Evolutionary conservation across 352 stramenopile genomes (phyloP), one percentile per base, ranked within the genome.

Genomic region (Peronospora tabacina): DNA sequence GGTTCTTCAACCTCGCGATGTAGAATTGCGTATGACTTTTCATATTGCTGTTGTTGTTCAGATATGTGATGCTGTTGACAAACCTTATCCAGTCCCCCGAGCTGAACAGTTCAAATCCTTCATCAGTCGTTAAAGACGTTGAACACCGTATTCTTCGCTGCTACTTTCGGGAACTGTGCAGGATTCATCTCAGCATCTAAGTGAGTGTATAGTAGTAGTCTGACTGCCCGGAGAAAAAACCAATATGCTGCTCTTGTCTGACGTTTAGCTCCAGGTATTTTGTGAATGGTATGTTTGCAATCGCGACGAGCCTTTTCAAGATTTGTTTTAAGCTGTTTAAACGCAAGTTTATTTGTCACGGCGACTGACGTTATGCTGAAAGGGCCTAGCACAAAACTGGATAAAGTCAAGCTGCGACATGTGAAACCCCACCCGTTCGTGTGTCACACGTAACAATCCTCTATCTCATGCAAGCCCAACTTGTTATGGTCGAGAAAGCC

Each of bases 41-140:
- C 30, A 7, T 36, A 7, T n/a, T 36, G 30, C 4, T 16, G 1
- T 44, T 2, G 42, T 13, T 60, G 35, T 42, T 34, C 39, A 85
- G 80, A 50, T 64, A 83, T 46, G 72, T 91, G 17, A 82, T 71
- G 43, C 56, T 91, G n/a, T 53, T 91, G 22, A 89, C 78, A 24
- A 78, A 88, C 48, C 52, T 91, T 26, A 84, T 91, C 52, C 81
- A 91, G 63, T 88, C 75, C 3, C 81, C 81, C 3, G 81, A 91
- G 55, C 45, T 91, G 35, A 91, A 91, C 60, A 75, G 66, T 42
- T 88, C 75, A 33, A 91, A 89, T 49, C 75, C 81, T 0, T 44
- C 58, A 29, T 54, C 63, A 3, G 73, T 88, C 16, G 66, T 86
- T 30, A 82, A 84, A 45, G 72, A 86, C 13, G 64, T 82, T 13